Base-by-base conservation (phyloP, 805 yeast genomes). In the Candida maesae region DNA sequence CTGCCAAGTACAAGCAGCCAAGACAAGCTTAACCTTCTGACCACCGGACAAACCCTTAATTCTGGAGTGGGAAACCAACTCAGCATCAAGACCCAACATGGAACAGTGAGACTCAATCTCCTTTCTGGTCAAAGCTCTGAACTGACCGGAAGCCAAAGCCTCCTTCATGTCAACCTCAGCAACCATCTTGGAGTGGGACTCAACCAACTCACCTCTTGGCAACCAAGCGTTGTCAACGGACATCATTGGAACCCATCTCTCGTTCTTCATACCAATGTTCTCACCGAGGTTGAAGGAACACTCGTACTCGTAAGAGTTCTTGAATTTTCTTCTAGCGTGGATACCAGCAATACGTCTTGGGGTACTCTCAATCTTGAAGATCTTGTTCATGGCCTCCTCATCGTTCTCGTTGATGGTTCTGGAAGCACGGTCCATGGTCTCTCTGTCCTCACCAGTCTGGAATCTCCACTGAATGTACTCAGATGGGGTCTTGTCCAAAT, bases 391-490 rank as follows among this genome's bases (percentile, higher is more conserved):
- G 68, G 95, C 87, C 73, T 83, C 79, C 79, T 90, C 97, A 76
- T 93, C 99, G 61, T 78, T 74, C 78, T 93, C 99, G 68, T 85
- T 89, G 71, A 93, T 89, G 71, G 84, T 91, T 81, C 99, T 88
- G 73, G 95, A 88, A 70, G 98, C 99, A 79, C 98, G 87, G 81
- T 93, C 99, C 99, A 93, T 93, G 75, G 99, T 93, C 81, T 93
- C 99, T 79, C 99, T 89, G 76, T 93, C 99, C 80, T 93, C 99
- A 90, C 99, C 99, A 68, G 99, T 93, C 80, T 93, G 99, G 97
- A 91, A 93, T 84, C 99, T 93, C 99, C 99, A 93, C 79, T 93
- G 99, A 63, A 93, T 93, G 79, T 93, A 93, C 80, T 93, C 99
- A 65, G 97, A 89, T 68, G 99, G 99, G 66, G 99, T 93, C 82